Base-by-base conservation (phyloP, 352 stramenopile species). In the Nothophytophthora sp. region DNA sequence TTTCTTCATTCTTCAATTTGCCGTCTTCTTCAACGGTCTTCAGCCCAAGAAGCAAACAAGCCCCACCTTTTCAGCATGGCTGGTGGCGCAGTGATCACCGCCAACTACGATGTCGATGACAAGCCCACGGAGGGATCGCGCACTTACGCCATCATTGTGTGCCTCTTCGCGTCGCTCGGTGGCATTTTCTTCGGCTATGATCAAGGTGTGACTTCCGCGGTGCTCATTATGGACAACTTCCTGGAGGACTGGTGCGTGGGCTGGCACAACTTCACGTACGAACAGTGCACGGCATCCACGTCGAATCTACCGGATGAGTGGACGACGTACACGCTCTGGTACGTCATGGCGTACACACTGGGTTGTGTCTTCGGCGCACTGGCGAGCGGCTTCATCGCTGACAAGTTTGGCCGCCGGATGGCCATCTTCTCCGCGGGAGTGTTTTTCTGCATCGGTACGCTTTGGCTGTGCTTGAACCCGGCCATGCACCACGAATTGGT, bases 301-400 rank as follows among this genome's bases (percentile, higher is more conserved):
- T 49, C 32, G 6, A 50, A 69, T 9, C 42, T 69, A 3, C 63
- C 58, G 9, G 48, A 30, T 5, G 49, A 61, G 22, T 76, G 67
- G 67, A 56, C 53, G 8, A 68, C 30, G 19, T 73, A 71, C 42
- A 64, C 42, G 13, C 58, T 56, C 19, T 64, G 54, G 50, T 73
- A 67, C 53, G 59, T 62, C 55, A 69, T 75, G 51, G 39, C 59
- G 2, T 75, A 75, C 60, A 71, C 68, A 52, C 56, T 75, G 16
- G 60, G 65, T 12, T 71, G 65, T 38, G 40, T 75, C 1, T 47
- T 59, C 3, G 65, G 65, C 15, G 65, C 65, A 0, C 45, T 71
- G 15, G 55, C 71, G 23, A 56, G 65, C 18, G 65, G 65, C 38
- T 44, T 59, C 23, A 20, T 75, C 12, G 60, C 60, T 11, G 55